phyloP scores from a whole-genome alignment of 495 filamentous ascomycete species.

The Parmelia sp. region DNA sequence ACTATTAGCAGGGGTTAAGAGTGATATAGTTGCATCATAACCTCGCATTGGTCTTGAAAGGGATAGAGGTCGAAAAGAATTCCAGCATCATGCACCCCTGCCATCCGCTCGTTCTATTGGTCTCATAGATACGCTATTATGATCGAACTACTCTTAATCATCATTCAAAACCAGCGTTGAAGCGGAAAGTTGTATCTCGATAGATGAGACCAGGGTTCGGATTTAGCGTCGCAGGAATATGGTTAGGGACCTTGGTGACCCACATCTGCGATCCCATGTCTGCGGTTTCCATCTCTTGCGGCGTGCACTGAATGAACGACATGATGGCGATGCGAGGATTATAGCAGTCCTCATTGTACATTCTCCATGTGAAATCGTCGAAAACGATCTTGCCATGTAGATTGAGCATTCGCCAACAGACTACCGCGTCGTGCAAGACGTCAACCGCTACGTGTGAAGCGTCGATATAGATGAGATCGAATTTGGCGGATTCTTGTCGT shows the following conservation, averaged over 20 bases:
- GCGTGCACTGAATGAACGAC: slow-evolving; percentile 13
- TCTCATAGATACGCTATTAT: too few relatives aligned
- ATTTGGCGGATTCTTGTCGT: background rate
- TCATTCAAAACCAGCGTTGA: too few relatives aligned
- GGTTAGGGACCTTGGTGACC: slow-evolving; percentile 17
- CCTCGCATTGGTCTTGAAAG: too few relatives aligned
- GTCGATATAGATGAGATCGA: slow-evolving; percentile 23
- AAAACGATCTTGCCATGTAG: slow-evolving; percentile 13
- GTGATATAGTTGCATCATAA: too few relatives aligned
- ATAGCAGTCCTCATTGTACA: slow-evolving; percentile 19
- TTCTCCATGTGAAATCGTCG: slow-evolving; percentile 19
- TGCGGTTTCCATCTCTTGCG: slow-evolving; percentile 7
- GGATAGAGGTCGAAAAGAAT: too few relatives aligned
- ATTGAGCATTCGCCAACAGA: slow-evolving; percentile 18
- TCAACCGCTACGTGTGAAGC: slow-evolving; percentile 21
- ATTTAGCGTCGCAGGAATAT: slow-evolving; percentile 7
- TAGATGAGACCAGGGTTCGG: slow-evolving; percentile 17
- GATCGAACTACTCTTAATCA: too few relatives aligned
- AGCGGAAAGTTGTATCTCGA: too few relatives aligned
- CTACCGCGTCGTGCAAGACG: slow-evolving; percentile 21
- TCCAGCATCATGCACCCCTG: too few relatives aligned
- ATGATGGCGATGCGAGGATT: slow-evolving; percentile 20
- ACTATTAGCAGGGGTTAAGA: too few relatives aligned
- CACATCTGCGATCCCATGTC: slow-evolving; percentile 14
- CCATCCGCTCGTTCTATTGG: too few relatives aligned